Evolutionary conservation across 2,329 filamentous ascomycete species (phyloP).

Genomic region (Botrytis galanthina): DNA sequence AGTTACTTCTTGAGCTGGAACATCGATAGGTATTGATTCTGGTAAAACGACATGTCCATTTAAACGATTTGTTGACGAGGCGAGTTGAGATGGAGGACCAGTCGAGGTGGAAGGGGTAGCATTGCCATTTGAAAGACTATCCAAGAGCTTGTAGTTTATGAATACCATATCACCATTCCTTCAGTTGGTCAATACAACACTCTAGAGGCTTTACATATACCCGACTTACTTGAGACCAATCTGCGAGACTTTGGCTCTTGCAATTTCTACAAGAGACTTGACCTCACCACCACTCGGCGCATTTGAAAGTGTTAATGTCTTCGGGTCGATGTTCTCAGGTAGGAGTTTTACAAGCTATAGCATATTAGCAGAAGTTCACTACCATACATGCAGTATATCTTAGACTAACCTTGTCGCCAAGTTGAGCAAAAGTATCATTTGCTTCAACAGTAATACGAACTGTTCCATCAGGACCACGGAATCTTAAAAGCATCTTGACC

Average conservation of each 20-base stretch:
- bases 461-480: conserved; percentile 86
- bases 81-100: conserved; percentile 28
- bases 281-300: conserved; percentile 56
- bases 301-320: conserved; percentile 61
- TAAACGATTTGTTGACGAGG: conserved; percentile 61
- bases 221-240: conserved; percentile 56
- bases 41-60: conserved; percentile 73
- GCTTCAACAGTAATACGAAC: conserved; percentile 78
- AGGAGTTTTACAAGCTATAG: conserved; percentile 56
- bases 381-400: neutral
- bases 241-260: conserved; percentile 53
- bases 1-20: conserved; percentile 50
- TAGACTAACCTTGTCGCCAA: conserved; percentile 50
- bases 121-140: conserved; percentile 45
- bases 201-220: neutral
- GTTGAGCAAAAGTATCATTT: conserved; percentile 67
- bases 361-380: conserved; percentile 24
- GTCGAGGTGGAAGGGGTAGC: conserved; percentile 41
- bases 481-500: conserved; percentile 34
- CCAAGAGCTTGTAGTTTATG: conserved; percentile 69
- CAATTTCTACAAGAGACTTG: conserved; percentile 58
- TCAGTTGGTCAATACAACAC: conserved; percentile 8
- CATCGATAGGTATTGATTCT: conserved; percentile 63
- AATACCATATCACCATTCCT: conserved; percentile 93
- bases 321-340: conserved; percentile 60